Percentiles rank a stretch among this genome's conserved stretches.
Conservation (phyloP, 176 grass and related monocot species). For the Tillandsia fasciculata region DNA sequence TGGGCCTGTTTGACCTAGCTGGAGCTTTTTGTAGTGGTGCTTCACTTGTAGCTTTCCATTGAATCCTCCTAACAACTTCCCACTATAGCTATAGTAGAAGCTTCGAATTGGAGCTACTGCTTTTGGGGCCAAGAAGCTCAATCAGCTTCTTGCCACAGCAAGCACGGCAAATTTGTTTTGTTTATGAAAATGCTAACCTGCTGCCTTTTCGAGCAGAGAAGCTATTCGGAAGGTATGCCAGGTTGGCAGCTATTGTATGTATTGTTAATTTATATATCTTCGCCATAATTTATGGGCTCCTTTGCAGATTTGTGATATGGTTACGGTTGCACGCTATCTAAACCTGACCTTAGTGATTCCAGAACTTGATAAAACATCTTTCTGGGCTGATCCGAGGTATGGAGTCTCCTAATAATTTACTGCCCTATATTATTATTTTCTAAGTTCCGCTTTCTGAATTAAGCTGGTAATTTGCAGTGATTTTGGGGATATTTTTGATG, state of each 20-base stretch:
- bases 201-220: no score
- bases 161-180: no score
- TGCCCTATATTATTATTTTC: not conserved
- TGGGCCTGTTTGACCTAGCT: not conserved
- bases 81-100: no score
- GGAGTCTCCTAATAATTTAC: constrained; percentile 1
- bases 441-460: not conserved
- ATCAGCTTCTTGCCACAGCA: no score
- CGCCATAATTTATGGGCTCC: constrained; percentile 3
- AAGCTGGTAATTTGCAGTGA: constrained; percentile 45
- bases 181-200: not conserved
- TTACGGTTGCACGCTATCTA: constrained; percentile 77
- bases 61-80: no score
- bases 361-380: constrained; percentile 83
- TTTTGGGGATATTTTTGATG: constrained; percentile 89
- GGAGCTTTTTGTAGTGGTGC: no score
- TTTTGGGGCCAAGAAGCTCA: no score
- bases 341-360: constrained; percentile 93
- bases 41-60: no score
- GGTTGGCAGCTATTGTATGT: not conserved
- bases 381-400: constrained; percentile 99
- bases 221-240: no score
- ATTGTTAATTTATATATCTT: constrained; percentile 7
- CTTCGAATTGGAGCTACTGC: no score
- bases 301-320: constrained; percentile 93